Evolutionary conservation across 1,139 yeast species (phyloP).

Genomic region (Geotrichum restrictum): DNA sequence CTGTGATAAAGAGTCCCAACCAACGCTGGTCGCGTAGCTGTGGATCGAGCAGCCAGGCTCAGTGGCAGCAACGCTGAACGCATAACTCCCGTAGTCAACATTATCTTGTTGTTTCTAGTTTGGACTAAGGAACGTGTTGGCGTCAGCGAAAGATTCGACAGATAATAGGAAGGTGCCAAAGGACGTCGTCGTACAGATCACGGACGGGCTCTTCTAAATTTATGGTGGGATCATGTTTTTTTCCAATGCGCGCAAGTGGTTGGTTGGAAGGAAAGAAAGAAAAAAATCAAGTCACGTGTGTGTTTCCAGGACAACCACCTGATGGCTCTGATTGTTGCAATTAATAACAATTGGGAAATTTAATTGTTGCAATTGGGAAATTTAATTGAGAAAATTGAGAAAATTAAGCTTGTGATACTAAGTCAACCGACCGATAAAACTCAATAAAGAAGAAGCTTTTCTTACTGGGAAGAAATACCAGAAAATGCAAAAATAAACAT

Average conservation of each 20-base stretch:
- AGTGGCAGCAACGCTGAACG: conserved; percentile 3
- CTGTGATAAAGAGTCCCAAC: not conserved
- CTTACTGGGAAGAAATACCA: too few relatives aligned
- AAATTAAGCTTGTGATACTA: not conserved
- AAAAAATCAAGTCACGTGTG: not conserved
- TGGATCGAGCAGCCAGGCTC: not conserved
- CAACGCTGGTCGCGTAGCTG: not conserved
- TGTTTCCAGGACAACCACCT: not conserved
- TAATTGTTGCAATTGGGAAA: too few relatives aligned
- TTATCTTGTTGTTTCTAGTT: too few relatives aligned
- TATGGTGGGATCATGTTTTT: not conserved
- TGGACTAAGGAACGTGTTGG: too few relatives aligned
- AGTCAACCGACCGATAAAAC: too few relatives aligned
- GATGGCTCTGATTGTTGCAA: too few relatives aligned
- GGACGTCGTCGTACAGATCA: too few relatives aligned
- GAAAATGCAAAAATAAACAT: not conserved
- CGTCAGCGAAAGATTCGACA: too few relatives aligned
- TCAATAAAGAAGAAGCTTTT: not conserved
- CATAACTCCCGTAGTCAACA: too few relatives aligned
- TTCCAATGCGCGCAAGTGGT: not conserved
- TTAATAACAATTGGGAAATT: too few relatives aligned
- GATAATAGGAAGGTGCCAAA: too few relatives aligned
- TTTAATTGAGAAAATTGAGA: too few relatives aligned
- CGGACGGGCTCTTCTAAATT: not conserved
- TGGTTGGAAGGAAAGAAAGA: conserved; percentile 5